A percentile compares a stretch with the other conserved stretches of the same genome.
Conservation (phyloP, 1,284 basidiomycete species). For the Tranzscheliella williamsii region DNA sequence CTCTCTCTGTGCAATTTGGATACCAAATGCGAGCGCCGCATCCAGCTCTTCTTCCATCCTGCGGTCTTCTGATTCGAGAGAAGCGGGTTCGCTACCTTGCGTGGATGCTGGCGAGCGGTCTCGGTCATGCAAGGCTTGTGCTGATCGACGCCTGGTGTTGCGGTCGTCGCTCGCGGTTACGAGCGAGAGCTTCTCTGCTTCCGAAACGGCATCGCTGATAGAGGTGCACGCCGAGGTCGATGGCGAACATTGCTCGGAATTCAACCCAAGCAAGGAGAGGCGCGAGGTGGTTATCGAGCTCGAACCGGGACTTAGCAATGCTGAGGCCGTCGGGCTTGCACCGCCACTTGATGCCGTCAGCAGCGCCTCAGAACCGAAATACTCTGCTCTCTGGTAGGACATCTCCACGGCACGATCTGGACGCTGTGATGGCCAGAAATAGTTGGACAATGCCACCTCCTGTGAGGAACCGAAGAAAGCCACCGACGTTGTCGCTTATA, state of each 20-base stretch:
- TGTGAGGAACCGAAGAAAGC: too few species aligned
- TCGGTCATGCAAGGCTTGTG: not conserved
- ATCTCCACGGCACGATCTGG: not conserved
- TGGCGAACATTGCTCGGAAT: conserved; percentile 21
- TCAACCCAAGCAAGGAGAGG: conserved; percentile 16
- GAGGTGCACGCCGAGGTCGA: conserved; percentile 33
- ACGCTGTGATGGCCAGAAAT: not conserved
- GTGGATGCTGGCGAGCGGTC: conserved; percentile 8
- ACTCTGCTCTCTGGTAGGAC: conserved; percentile 18
- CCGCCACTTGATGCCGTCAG: conserved; percentile 17
- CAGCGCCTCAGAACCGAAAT: conserved; percentile 18
- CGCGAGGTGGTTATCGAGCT: conserved; percentile 25
- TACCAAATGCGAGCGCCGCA: conserved; percentile 25
- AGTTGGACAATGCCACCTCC: too few species aligned
- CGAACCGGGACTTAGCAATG: conserved; percentile 17
- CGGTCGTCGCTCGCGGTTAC: not conserved
- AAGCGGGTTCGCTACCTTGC: conserved; percentile 23
- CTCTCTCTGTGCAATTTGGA: conserved; percentile 32
- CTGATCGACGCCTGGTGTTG: not conserved
- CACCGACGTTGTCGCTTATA: too few species aligned
- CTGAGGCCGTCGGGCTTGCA: conserved; percentile 17
- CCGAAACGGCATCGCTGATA: conserved; percentile 29
- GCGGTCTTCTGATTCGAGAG: conserved; percentile 23
- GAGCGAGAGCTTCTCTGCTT: conserved; percentile 19
- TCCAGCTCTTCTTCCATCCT: conserved; percentile 29